phyloP scores from a whole-genome alignment of 2,329 filamentous ascomycete species.

The Thielaviopsis ethacetica region DNA sequence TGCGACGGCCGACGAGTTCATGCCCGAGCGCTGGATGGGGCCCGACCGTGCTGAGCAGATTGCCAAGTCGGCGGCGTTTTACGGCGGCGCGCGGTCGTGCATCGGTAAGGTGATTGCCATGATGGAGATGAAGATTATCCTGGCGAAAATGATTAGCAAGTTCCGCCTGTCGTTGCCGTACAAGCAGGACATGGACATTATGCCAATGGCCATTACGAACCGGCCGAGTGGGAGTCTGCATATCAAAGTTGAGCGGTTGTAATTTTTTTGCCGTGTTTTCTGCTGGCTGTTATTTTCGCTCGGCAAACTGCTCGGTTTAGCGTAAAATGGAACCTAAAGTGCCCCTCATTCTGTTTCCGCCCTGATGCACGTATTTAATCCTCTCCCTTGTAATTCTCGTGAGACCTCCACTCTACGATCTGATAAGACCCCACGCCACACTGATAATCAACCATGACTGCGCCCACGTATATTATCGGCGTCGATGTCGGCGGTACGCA shows the following conservation, averaged over 20 bases:
- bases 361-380: not conserved
- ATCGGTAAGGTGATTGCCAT: constrained; percentile 22
- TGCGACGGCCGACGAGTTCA: constrained; percentile 18
- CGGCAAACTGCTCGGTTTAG: not conserved
- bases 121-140: constrained; percentile 23
- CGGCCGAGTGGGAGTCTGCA: not conserved
- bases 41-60: constrained; percentile 15
- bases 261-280: not conserved
- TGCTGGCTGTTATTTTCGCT: no score
- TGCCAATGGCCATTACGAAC: constrained; percentile 12
- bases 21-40: constrained; percentile 24
- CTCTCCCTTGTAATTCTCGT: not conserved
- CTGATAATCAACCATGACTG: constrained; percentile 9
- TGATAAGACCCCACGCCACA: not conserved
- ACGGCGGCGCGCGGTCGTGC: constrained; percentile 23
- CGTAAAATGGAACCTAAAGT: not conserved
- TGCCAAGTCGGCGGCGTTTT: constrained; percentile 22
- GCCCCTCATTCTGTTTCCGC: not conserved
- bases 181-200: constrained; percentile 14
- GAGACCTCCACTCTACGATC: not conserved
- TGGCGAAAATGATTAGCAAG: constrained; percentile 19
- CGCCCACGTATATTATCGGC: constrained; percentile 19
- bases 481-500: constrained; percentile 23
- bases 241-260: constrained; percentile 2
- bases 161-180: constrained; percentile 18